Percentiles rank a stretch among this genome's conserved stretches.
phyloP scores from a whole-genome alignment of 139 green algal species.

The Eudorina sp. region DNA sequence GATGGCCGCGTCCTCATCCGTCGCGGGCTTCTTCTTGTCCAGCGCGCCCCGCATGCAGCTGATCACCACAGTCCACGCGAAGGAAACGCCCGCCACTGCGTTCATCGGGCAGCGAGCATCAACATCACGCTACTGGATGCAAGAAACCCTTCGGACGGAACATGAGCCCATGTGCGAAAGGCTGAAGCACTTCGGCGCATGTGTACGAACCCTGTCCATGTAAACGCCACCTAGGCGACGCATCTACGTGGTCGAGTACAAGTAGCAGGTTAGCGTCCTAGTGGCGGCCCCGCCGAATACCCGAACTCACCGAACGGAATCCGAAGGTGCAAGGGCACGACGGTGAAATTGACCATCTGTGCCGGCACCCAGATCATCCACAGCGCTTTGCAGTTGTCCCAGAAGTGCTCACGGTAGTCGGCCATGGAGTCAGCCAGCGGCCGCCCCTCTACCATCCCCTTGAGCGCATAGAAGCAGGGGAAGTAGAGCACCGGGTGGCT shows the following conservation, averaged over 20 bases:
- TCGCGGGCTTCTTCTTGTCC: slow-evolving; percentile 11
- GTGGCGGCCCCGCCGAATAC: too few species aligned
- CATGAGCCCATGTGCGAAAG: too few species aligned
- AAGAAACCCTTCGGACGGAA: too few species aligned
- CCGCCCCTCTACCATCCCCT: slow-evolving; percentile 76
- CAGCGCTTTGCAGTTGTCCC: slow-evolving; percentile 87
- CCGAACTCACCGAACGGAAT: slow-evolving; percentile 83
- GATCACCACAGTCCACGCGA: slow-evolving; percentile 69
- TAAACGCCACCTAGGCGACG: too few species aligned
- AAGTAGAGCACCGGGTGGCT: slow-evolving; percentile 93
- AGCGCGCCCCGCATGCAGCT: slow-evolving; percentile 61
- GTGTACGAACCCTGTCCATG: too few species aligned
- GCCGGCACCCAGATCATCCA: slow-evolving; percentile 89
- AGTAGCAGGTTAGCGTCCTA: too few species aligned
- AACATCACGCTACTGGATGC: too few species aligned
- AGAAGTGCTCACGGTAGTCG: slow-evolving; percentile 85
- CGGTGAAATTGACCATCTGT: slow-evolving; percentile 89
- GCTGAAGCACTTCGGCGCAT: too few species aligned
- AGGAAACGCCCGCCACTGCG: slow-evolving; percentile 68
- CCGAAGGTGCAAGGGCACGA: slow-evolving; percentile 87
- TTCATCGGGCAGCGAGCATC: too few species aligned
- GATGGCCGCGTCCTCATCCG: slow-evolving; percentile 4
- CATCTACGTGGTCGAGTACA: too few species aligned
- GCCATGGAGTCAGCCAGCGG: slow-evolving; percentile 61
- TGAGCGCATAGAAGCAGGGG: slow-evolving; percentile 87